A percentile compares a stretch with the other conserved stretches of the same genome.
phyloP scores from a whole-genome alignment of 768 basidiomycete species.

The Cantharellus cinnabarinus region DNA sequence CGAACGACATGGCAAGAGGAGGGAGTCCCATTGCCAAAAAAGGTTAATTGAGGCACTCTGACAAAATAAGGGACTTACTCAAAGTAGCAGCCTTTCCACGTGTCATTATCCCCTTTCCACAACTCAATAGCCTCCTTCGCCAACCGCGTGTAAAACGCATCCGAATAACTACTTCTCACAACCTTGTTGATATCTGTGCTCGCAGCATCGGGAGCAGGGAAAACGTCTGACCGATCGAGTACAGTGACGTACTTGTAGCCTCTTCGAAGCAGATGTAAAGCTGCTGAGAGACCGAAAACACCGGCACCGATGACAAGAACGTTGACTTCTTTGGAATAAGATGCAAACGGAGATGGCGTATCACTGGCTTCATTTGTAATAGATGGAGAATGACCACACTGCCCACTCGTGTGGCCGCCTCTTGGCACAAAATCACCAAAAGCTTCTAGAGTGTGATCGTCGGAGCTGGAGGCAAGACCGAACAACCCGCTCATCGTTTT shows the following conservation, averaged over 20 bases:
- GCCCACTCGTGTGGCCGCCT: no score
- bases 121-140: slow-evolving; percentile 54
- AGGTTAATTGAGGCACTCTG: background rate
- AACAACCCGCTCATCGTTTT: no score
- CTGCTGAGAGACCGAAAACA: slow-evolving; percentile 75
- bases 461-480: no score
- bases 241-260: slow-evolving; percentile 32
- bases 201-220: slow-evolving; percentile 74
- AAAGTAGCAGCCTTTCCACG: slow-evolving; percentile 32
- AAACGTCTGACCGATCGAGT: slow-evolving; percentile 41
- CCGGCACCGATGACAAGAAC: slow-evolving; percentile 57
- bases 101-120: slow-evolving; percentile 73
- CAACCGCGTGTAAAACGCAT: slow-evolving; percentile 45
- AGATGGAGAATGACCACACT: no score
- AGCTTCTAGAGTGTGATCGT: no score
- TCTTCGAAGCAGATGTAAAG: slow-evolving; percentile 43
- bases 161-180: slow-evolving; percentile 41
- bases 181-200: slow-evolving; percentile 32
- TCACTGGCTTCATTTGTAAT: no score
- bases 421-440: no score
- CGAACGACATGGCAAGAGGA: background rate
- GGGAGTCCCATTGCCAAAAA: background rate
- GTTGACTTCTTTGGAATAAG: no score
- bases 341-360: no score
- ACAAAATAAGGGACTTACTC: background rate